Evolutionary conservation across 1,284 basidiomycete genomes (phyloP), one percentile per base, ranked within the genome.

Genomic region (Cutaneotrichosporon cyanovorans): DNA sequence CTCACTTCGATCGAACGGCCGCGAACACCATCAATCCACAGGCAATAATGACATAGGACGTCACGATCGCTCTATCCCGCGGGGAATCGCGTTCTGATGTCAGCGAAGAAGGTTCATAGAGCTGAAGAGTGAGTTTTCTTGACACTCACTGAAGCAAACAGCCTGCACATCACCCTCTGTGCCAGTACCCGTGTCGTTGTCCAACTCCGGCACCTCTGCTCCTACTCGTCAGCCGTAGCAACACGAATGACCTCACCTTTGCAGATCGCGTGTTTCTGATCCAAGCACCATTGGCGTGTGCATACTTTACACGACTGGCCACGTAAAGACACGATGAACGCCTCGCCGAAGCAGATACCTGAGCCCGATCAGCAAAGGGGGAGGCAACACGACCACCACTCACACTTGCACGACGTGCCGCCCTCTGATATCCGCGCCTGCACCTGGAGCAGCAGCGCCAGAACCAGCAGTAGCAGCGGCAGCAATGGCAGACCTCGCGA

Each of bases 151-250:
- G 73, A 95, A 95, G 76, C 91, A 96, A 65, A 87, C 77, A 50
- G 90, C 90, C 73, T 92, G 87, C 31, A 96, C 87, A 69, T 95
- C 90, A 20, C 90, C 90, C 66, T 93, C 91, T 61, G 88, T 90
- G n/a, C 91, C 91, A 2, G 89, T 92, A 7, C 85, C 89, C 18
- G 85, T 89, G 69, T 96, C 90, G 19, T 83, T 85, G 71, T 96
- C 81, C 31, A 85, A 82, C 60, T 89, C 85, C 22, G 88, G 90
- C 30, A 89, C 73, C 43, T 82, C 78, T 28, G 91, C 91, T 36
- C 85, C 86, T 42, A 80, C 2, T 11, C 10, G 44, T 40, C 14
- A 40, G 44, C 9, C 19, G 22, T 18, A 5, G 15, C 38, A 30
- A 30, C 37, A 23, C 22, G 28, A 35, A 10, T 16, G 16, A 8